These are phyloP conservation scores for Nothophoma quercina DNA, from an alignment of 2,329 filamentous ascomycete species.

Conservation along the genomic window DNA sequence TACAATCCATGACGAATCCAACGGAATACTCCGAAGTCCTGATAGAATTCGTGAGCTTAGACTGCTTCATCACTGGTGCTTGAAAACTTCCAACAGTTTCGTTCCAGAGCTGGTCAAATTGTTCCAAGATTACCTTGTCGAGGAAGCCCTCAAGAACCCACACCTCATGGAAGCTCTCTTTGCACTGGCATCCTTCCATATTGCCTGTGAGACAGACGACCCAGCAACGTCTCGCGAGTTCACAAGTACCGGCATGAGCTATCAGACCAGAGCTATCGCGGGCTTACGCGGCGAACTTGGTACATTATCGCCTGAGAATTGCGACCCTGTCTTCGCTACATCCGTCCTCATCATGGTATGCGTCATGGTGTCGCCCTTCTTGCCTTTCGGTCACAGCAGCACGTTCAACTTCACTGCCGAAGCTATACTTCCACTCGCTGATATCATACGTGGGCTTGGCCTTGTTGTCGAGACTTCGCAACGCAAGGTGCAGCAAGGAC, in stretches of 20 bases:
- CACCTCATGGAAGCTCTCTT: constrained; percentile 26
- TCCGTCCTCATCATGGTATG: constrained; percentile 23
- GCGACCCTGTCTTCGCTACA: constrained; percentile 17
- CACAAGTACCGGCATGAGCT: constrained; percentile 14
- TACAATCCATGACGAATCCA: not conserved
- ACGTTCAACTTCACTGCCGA: constrained; percentile 12
- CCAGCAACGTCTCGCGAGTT: constrained; percentile 5
- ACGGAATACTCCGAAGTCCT: not conserved
- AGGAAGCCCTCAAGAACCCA: constrained; percentile 19
- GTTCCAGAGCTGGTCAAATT: constrained; percentile 9
- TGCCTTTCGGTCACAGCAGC: constrained; percentile 5
- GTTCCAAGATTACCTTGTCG: constrained; percentile 18
- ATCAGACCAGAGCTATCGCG: constrained; percentile 14
- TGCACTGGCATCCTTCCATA: constrained; percentile 21
- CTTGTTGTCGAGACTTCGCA: constrained; percentile 15
- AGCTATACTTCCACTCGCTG: constrained; percentile 13
- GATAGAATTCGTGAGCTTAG: constrained; percentile 18
- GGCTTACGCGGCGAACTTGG: constrained; percentile 11
- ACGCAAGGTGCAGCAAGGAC: constrained; percentile 17
- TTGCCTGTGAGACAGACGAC: constrained; percentile 15
- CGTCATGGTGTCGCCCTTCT: constrained; percentile 20
- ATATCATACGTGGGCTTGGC: constrained; percentile 19
- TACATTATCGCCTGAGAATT: constrained; percentile 13
- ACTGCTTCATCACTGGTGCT: constrained; percentile 24
- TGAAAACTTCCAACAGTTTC: constrained; percentile 19